Conservation (phyloP, 1,284 basidiomycete species). For the Sanguinoderma infundibulare region DNA sequence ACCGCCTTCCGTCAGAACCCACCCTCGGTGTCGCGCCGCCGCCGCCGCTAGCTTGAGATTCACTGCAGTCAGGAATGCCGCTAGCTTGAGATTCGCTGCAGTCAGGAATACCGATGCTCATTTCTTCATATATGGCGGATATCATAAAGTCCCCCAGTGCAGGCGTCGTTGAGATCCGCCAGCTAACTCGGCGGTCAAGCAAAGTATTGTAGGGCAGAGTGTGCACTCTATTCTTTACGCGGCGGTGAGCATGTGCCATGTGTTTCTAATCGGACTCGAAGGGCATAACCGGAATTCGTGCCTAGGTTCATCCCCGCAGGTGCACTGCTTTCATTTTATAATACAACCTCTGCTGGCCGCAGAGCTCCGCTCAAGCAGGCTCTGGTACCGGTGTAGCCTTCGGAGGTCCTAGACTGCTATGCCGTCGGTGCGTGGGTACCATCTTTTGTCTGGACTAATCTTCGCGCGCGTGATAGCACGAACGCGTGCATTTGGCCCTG, state of each 20-base stretch:
- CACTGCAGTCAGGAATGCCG: too few species aligned
- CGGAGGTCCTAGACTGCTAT: not conserved
- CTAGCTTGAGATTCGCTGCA: too few species aligned
- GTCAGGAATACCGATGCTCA: too few species aligned
- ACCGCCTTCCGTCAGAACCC: not conserved
- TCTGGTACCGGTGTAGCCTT: not conserved
- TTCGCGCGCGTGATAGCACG: not conserved
- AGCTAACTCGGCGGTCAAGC: not conserved
- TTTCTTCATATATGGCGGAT: too few species aligned
- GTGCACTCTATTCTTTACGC: not conserved
- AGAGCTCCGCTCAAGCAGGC: not conserved
- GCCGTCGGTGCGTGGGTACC: not conserved
- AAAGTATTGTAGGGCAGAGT: not conserved
- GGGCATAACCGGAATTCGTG: not conserved
- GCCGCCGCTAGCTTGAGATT: not conserved
- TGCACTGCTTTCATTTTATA: not conserved
- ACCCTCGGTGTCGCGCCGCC: not conserved
- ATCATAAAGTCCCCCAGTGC: too few species aligned
- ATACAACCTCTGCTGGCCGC: not conserved
- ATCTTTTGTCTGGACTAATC: not conserved
- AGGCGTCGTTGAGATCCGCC: too few species aligned
- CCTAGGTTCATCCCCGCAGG: not conserved
- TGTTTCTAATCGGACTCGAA: not conserved
- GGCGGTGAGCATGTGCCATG: not conserved
- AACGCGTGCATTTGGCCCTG: not conserved